A percentile compares a stretch with the other conserved stretches of the same genome.
Conservation (phyloP, 2,329 filamentous ascomycete genomes). For the Pyricularia sp. region DNA sequence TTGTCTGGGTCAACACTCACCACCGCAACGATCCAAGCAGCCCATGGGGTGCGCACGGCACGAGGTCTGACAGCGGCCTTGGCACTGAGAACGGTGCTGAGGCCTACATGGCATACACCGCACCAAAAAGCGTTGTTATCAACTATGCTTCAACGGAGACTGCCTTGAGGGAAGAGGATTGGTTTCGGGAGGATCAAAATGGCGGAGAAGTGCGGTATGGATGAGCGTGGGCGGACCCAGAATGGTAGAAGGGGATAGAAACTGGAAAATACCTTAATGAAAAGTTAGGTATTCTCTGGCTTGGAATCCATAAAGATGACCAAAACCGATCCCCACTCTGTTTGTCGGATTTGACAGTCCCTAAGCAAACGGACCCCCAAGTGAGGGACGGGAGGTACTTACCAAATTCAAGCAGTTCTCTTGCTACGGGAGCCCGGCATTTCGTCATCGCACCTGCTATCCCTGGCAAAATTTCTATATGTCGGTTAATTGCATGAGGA, state of each 20-base stretch:
- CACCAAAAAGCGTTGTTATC: slow-evolving; percentile 56
- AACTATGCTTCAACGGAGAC: slow-evolving; percentile 55
- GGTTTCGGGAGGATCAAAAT: slow-evolving; percentile 49
- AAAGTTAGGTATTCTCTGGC: neutral
- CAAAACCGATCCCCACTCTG: neutral
- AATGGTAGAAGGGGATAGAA: neutral
- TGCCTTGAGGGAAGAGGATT: slow-evolving; percentile 45
- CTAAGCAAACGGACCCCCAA: neutral
- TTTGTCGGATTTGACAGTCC: neutral
- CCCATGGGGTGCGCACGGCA: slow-evolving; percentile 52
- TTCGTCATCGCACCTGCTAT: neutral
- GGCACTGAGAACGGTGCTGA: slow-evolving; percentile 66
- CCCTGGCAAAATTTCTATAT: neutral
- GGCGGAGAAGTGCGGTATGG: slow-evolving; percentile 50
- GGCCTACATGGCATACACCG: slow-evolving; percentile 50
- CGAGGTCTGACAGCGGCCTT: slow-evolving; percentile 52
- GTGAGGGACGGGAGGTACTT: neutral
- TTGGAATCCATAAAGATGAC: neutral
- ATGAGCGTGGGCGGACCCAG: slow-evolving; percentile 15
- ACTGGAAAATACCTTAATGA: neutral
- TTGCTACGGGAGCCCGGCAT: neutral
- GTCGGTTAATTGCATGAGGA: neutral
- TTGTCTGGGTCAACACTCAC: slow-evolving; percentile 50
- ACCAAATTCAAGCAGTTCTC: neutral
- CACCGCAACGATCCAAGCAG: slow-evolving; percentile 65